A percentile compares a stretch with the other conserved stretches of the same genome.
These are phyloP conservation scores for Parasarocladium wereldwijsianum DNA, from an alignment of 2,329 filamentous ascomycete genomes.

Conservation along the genomic window DNA sequence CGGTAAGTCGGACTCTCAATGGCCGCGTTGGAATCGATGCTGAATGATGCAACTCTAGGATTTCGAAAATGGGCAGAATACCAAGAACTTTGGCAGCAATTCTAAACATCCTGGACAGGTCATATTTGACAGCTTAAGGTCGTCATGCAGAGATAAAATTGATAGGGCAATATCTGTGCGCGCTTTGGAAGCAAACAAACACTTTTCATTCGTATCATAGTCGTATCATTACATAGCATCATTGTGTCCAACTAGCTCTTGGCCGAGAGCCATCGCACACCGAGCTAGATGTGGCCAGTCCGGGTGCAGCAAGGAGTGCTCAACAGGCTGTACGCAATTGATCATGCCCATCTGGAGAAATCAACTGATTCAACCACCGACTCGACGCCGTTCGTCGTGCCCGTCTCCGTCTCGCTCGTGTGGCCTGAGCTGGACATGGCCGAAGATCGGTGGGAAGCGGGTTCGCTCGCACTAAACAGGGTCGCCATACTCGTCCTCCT, in stretches of 20 bases:
- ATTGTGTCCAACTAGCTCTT: no score
- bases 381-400: constrained; percentile 11
- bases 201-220: no score
- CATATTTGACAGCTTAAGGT: no score
- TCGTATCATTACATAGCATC: no score
- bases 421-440: constrained; percentile 36
- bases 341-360: constrained; percentile 34
- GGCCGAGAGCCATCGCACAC: no score
- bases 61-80: constrained; percentile 45
- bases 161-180: no score
- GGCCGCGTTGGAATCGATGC: neutral
- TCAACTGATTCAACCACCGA: constrained; percentile 30
- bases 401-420: constrained; percentile 39
- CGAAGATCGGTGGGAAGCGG: constrained; percentile 43
- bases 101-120: no score
- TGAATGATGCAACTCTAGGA: constrained; percentile 20
- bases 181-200: no score
- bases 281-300: no score
- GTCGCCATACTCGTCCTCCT: constrained; percentile 50
- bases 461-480: constrained; percentile 46
- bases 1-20: constrained; percentile 23
- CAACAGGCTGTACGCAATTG: no score
- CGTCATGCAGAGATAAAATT: no score
- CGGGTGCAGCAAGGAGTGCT: no score
- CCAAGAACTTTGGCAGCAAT: constrained; percentile 36